A percentile compares a stretch with the other conserved stretches of the same genome.
These are phyloP conservation scores for Phytophthora cryptogea DNA, from an alignment of 352 stramenopile species.

Conservation along the genomic window DNA sequence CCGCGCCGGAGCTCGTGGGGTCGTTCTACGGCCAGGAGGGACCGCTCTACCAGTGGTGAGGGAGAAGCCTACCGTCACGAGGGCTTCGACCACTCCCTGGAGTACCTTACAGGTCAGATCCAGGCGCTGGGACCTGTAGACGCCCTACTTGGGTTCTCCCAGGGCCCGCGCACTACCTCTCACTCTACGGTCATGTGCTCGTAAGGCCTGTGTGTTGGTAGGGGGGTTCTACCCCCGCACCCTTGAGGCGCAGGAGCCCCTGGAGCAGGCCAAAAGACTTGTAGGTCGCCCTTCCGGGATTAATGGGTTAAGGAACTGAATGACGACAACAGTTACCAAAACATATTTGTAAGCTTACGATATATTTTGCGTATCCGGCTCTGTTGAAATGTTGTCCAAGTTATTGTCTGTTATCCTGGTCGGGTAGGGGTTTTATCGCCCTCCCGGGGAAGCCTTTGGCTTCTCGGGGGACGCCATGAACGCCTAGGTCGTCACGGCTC, in stretches of 20 bases:
- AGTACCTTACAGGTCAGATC: slow-evolving; percentile 53
- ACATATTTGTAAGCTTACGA: too few relatives aligned
- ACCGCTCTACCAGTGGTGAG: slow-evolving; percentile 82
- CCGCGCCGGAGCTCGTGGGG: slow-evolving; percentile 62
- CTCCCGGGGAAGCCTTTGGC: too few relatives aligned
- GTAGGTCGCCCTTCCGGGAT: too few relatives aligned
- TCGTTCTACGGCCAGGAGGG: slow-evolving; percentile 56
- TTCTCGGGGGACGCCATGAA: too few relatives aligned
- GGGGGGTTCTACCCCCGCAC: slow-evolving; percentile 60
- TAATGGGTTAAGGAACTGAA: too few relatives aligned
- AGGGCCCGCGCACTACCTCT: slow-evolving; percentile 64
- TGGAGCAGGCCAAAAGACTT: slow-evolving; percentile 48
- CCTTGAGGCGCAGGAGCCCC: slow-evolving; percentile 51
- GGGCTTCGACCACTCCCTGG: slow-evolving; percentile 64
- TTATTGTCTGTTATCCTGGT: too few relatives aligned
- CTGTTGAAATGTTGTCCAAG: too few relatives aligned
- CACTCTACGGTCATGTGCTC: slow-evolving; percentile 42
- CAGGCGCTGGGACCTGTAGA: slow-evolving; percentile 60
- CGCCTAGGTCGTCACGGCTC: too few relatives aligned
- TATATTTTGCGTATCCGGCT: too few relatives aligned
- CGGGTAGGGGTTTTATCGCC: too few relatives aligned
- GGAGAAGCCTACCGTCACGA: slow-evolving; percentile 54
- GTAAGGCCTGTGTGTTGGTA: slow-evolving; percentile 68
- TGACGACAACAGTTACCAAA: too few relatives aligned
- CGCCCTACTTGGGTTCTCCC: slow-evolving; percentile 75